Base-by-base conservation (phyloP, 257 asterid species). In the Jacaranda mimosifolia region DNA sequence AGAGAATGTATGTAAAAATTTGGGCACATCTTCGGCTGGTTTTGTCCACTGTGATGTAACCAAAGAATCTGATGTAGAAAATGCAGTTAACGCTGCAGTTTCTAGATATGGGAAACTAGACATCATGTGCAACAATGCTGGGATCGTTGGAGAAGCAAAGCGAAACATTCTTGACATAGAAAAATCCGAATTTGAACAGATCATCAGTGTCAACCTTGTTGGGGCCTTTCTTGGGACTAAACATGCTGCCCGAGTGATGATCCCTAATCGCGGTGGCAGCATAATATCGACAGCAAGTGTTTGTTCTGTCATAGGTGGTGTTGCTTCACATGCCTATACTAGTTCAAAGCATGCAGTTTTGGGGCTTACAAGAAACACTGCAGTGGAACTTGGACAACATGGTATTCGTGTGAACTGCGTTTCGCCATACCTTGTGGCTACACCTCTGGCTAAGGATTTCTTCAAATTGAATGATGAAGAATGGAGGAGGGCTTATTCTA, bases 241-340 rank as follows among this genome's bases (percentile, higher is more conserved):
- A 66, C 90, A 88, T 11, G 92, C 90, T 0, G 87, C 90, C 0
- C 66, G 85, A 0, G 85, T 68, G 18, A 88, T 88, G 92, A 71
- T 81, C 66, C 89, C 79, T 0, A 59, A 52, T 4, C 48, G 68
- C 1, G 7, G 72, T 2, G 91, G 91, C 4, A 52, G 72, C 80
- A 86, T 89, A 13, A 68, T 86, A 7, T 12, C 65, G 13, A 82
- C 84, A 0, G 81, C 80, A 0, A 86, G 93, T 26, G 77, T 60
- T 7, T n/a, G 21, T 19, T 17, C 70, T 11, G 55, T 5, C 5
- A n/a, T 66, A 4, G 90, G 86, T 5, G 86, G 86, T 6, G 18
- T 0, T 4, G 71, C 63, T 15, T 7, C 85, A 9, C 79, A 86
- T 57, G 80, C 84, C 0, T 83, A 83, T 18, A 71, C 79, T 1